Base-by-base conservation (phyloP, 192 early-diverging fungal genomes). In the Backusella luteola region DNA sequence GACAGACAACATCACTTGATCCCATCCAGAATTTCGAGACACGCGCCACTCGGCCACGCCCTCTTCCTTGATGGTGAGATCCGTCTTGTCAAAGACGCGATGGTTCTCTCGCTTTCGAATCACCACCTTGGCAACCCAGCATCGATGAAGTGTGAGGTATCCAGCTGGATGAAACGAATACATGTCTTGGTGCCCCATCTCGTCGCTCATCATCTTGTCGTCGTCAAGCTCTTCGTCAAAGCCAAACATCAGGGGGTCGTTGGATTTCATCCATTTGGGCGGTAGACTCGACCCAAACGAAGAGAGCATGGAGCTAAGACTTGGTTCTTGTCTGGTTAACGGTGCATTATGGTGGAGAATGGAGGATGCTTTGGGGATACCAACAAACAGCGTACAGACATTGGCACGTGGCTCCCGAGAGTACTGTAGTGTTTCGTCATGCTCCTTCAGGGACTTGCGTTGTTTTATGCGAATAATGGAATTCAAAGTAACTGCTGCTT, bases 31-130 rank as follows among this genome's bases (percentile, higher is more conserved):
- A 39, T 74, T 73, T 15, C 88, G 78, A 32, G 83, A 74, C 19
- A 89, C 38, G 23, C 79, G 79, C 88, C 88, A 89, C 67, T 89
- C 88, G 17, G 86, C 88, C 8, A 89, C 80, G 75, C 88, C 88
- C 66, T 88, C 87, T 69, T 85, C 80, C 67, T 80, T 79, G 34
- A 88, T 73, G 15, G 80, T 73, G 63, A 89, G 76, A 21, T 87
- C 88, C 23, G 81, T 82, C 12, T 80, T 81, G 46, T 84, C 87
- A 52, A 84, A 77, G 11, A 83, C 79, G 4, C 85, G 83, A 11
- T 83, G 81, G 69, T 83, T 82, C 34, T 80, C 85, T 15, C 83
- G 77, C 46, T 80, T 82, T 41, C 81, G 80, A 41, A 76, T 79
- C 3, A 82, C 69, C 21, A 74, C 78, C 39, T 82, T 84, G 66